Percentiles rank a stretch among this genome's conserved stretches.
These are phyloP conservation scores for Podaxis sp. DNA, from an alignment of 768 basidiomycete species.

Conservation along the genomic window DNA sequence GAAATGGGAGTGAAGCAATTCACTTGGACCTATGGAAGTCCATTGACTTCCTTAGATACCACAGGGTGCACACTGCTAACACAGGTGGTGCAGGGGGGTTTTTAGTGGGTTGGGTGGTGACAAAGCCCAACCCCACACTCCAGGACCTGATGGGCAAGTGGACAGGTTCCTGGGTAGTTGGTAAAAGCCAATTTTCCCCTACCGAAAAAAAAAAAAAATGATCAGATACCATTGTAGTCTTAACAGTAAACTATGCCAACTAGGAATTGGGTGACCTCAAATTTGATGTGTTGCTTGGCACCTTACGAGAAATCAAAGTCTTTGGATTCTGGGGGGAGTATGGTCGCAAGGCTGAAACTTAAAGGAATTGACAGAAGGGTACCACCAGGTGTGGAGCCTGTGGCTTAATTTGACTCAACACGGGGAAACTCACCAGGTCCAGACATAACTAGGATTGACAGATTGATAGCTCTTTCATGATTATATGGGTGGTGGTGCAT, in stretches of 20 bases:
- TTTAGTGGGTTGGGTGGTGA: neutral
- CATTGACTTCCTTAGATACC: neutral
- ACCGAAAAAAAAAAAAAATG: conserved; percentile 44
- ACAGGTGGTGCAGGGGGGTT: neutral
- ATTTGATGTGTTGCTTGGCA: conserved; percentile 71
- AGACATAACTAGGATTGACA: conserved; percentile 63
- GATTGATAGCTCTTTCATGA: conserved; percentile 73
- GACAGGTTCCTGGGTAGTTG: neutral
- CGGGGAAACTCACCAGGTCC: conserved; percentile 81
- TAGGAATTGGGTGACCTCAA: conserved; percentile 72
- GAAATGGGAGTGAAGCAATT: neutral
- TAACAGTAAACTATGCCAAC: conserved; percentile 84
- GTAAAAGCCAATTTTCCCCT: neutral
- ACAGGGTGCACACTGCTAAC: neutral
- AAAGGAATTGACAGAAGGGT: conserved; percentile 85
- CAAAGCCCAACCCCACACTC: neutral
- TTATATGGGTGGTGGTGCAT: conserved; percentile 88
- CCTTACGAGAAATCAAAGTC: conserved; percentile 88
- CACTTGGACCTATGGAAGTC: neutral
- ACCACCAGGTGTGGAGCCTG: conserved; percentile 80
- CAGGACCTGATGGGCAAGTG: no score
- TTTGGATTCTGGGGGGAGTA: conserved; percentile 68
- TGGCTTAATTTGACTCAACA: conserved; percentile 82
- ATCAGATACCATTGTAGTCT: conserved; percentile 84
- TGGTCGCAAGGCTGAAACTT: conserved; percentile 66